Conservation (phyloP, 2,329 filamentous ascomycete species). For the Harringtonia aguacate region DNA sequence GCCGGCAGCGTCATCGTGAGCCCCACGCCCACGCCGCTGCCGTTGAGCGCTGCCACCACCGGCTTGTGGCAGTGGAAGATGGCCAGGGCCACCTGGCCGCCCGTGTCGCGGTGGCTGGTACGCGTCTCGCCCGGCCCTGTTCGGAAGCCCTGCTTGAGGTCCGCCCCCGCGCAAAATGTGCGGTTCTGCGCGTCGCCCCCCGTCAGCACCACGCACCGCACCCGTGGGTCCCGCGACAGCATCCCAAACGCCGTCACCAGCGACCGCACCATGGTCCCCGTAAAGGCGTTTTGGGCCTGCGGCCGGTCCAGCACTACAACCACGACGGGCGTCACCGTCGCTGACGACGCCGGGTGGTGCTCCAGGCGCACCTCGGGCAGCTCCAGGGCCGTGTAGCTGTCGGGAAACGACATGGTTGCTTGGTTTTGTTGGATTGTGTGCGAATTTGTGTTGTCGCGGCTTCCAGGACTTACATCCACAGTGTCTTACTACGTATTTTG, state of each 20-base stretch:
- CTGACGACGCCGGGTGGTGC: constrained; percentile 38
- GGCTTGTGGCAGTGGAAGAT: constrained; percentile 48
- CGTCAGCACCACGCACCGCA: constrained; percentile 44
- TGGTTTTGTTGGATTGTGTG: too few relatives aligned
- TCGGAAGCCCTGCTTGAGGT: constrained; percentile 27
- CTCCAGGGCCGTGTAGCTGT: constrained; percentile 26
- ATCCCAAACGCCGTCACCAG: constrained; percentile 42
- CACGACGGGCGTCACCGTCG: constrained; percentile 48
- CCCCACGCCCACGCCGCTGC: constrained; percentile 47
- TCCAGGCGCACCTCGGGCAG: constrained; percentile 34
- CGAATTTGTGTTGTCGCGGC: too few relatives aligned
- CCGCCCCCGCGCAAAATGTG: constrained; percentile 49
- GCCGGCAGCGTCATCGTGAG: constrained; percentile 51
- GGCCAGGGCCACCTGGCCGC: constrained; percentile 42
- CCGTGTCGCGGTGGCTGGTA: constrained; percentile 33
- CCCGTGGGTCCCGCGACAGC: constrained; percentile 41
- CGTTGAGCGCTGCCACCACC: constrained; percentile 47
- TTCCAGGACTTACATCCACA: too few relatives aligned
- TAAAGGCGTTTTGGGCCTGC: constrained; percentile 59
- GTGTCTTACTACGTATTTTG: too few relatives aligned
- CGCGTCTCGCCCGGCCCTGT: constrained; percentile 8
- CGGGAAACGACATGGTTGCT: not conserved
- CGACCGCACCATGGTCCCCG: constrained; percentile 49
- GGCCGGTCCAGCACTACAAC: constrained; percentile 56
- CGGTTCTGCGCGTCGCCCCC: constrained; percentile 34